A percentile compares a stretch with the other conserved stretches of the same genome.
phyloP scores from a whole-genome alignment of 2,329 filamentous ascomycete species.

The Diaporthe australafricana region DNA sequence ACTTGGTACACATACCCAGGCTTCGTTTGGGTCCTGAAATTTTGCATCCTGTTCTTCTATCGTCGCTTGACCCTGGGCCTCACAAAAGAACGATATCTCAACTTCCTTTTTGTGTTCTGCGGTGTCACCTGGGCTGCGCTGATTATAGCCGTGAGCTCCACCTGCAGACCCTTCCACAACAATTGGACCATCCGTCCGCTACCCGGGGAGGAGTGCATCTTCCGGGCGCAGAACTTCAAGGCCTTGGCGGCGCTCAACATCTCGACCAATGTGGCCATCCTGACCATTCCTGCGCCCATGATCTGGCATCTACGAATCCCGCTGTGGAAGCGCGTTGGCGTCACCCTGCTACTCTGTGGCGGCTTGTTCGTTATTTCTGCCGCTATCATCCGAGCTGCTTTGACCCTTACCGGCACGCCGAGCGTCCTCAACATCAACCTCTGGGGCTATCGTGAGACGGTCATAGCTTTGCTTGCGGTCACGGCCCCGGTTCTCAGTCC shows the following conservation, averaged over 20 bases:
- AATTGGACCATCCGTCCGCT: conserved; percentile 15
- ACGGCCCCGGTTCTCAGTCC: conserved; percentile 2
- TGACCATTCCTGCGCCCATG: conserved; percentile 10
- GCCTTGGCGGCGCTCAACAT: conserved; percentile 25
- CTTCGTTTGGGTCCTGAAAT: conserved; percentile 7
- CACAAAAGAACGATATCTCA: neutral
- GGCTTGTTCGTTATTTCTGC: conserved; percentile 44
- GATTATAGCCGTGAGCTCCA: conserved; percentile 12
- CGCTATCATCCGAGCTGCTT: conserved; percentile 40
- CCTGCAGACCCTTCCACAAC: neutral
- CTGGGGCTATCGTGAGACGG: conserved; percentile 38
- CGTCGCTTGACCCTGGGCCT: conserved; percentile 18
- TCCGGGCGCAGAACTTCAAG: conserved; percentile 29
- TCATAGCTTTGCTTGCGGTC: conserved; percentile 33
- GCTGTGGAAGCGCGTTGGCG: conserved; percentile 29
- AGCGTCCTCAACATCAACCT: conserved; percentile 44
- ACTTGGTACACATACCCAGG: conserved; percentile 27
- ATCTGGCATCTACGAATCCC: conserved; percentile 7
- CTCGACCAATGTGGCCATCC: conserved; percentile 11
- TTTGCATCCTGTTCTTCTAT: conserved; percentile 26
- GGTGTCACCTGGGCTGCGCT: conserved; percentile 3
- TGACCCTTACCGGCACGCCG: conserved; percentile 39
- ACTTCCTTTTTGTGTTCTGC: neutral
- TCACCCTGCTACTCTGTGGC: conserved; percentile 41
- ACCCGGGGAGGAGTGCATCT: conserved; percentile 22